Base-by-base conservation (phyloP, 2,329 filamentous ascomycete genomes). In the Beauveria pseudobassiana region DNA sequence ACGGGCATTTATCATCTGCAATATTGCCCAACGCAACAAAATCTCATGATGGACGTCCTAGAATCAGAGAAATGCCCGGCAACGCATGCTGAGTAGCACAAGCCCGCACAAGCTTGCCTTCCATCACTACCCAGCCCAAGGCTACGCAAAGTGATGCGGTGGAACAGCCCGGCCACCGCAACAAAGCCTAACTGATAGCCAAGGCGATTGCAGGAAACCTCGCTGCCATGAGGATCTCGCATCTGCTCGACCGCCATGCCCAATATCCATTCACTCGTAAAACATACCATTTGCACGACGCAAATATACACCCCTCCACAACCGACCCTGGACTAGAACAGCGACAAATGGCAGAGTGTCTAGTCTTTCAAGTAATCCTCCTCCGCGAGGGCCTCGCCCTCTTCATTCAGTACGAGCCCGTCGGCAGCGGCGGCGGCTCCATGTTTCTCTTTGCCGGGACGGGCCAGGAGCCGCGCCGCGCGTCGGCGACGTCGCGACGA, bases 311-410 rank as follows among this genome's bases (percentile, higher is more conserved):
- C 20, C 20, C 22, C 22, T 22, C 22, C 2, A 22, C 2, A 22
- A 22, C 22, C 22, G 9, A 3, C 28, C 28, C 20, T 22, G 20
- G 20, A 22, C 20, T 22, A 22, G 20, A 22, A 22, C 20, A 22
- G 14, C 14, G 12, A 14, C 12, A 14, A 48, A 51, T 42, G 56
- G 22, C 22, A 10, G 34, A 51, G 28, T 53, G 24, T 20, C 14
- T 48, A 16, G 58, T 60, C 24, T 56, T 24, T 28, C 58, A 53
- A 14, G 18, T 60, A 26, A 60, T 53, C 9, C 24, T 60, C 49
- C 16, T 45, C 10, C 26, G 42, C 20, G 28, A 34, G 18, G 46
- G 40, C 24, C n/a, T 60, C 58, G 26, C n/a, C 50, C n/a, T 60
- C 38, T 54, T 60, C 5, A 43, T 40, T 42, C 38, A 60, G 42